These are phyloP conservation scores for Saccharomyces hybrid DNA, from an alignment of 1,139 yeast genomes.

Conservation along the genomic window DNA sequence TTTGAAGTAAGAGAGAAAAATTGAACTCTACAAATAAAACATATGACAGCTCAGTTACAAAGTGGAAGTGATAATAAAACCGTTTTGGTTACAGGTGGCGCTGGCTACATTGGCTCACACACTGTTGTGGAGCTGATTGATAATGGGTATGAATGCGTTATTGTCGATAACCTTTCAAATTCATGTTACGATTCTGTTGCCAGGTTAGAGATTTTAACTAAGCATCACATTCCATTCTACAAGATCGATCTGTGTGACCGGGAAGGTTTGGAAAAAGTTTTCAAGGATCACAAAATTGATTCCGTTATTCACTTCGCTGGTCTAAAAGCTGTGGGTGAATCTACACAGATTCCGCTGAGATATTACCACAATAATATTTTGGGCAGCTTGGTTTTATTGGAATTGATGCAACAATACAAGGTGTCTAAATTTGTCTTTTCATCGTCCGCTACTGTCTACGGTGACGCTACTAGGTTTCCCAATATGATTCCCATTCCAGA, in stretches of 20 bases:
- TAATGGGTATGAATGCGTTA: slow-evolving; percentile 60
- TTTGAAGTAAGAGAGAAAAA: too few relatives aligned
- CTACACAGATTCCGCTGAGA: slow-evolving; percentile 60
- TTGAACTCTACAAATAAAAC: background rate
- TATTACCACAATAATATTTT: slow-evolving; percentile 65
- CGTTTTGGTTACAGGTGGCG: slow-evolving; percentile 78
- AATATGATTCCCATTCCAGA: slow-evolving; percentile 78
- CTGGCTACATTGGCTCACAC: slow-evolving; percentile 84
- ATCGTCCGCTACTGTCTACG: slow-evolving; percentile 79
- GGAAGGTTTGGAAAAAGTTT: slow-evolving; percentile 42
- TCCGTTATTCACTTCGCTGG: slow-evolving; percentile 84
- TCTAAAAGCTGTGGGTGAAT: slow-evolving; percentile 77
- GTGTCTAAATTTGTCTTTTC: slow-evolving; percentile 63
- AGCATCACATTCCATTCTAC: slow-evolving; percentile 47
- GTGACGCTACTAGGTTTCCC: slow-evolving; percentile 69
- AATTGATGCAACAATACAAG: slow-evolving; percentile 42
- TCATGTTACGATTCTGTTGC: slow-evolving; percentile 63
- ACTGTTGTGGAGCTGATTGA: slow-evolving; percentile 61
- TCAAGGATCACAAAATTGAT: slow-evolving; percentile 43
- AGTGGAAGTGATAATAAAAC: slow-evolving; percentile 11
- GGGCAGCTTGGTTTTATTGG: slow-evolving; percentile 56
- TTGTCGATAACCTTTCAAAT: slow-evolving; percentile 63
- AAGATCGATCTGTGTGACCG: slow-evolving; percentile 53
- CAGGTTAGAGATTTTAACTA: slow-evolving; percentile 52
- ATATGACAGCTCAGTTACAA: slow-evolving; percentile 2